phyloP scores from a whole-genome alignment of 2,329 filamentous ascomycete genomes.

The Arthrobotrys sphaeroides region DNA sequence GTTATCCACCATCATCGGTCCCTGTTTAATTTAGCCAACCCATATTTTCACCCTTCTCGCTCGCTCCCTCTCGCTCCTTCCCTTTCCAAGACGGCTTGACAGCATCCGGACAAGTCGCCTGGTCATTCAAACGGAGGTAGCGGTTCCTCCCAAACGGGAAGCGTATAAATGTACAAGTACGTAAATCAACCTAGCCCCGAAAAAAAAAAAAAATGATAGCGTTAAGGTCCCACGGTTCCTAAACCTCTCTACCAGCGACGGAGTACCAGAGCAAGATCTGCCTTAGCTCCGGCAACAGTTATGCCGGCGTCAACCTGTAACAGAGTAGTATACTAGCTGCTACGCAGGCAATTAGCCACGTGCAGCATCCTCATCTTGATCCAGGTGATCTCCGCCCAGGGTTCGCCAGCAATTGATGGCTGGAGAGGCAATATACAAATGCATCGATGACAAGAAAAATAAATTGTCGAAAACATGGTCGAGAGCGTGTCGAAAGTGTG shows the following conservation, averaged over 20 bases:
- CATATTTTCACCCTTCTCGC: neutral
- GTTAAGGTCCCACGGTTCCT: neutral
- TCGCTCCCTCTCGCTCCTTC: conserved; percentile 11
- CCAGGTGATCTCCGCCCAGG: conserved; percentile 45
- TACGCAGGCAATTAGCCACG: conserved; percentile 27
- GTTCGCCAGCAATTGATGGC: neutral
- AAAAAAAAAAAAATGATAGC: neutral
- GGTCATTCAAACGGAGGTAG: neutral
- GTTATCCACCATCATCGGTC: conserved; percentile 8
- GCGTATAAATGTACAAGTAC: neutral
- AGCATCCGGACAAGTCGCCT: conserved; percentile 18
- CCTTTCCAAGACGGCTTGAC: conserved; percentile 30
- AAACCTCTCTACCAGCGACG: neutral
- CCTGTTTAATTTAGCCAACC: conserved; percentile 19
- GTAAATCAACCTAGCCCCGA: conserved; percentile 18
- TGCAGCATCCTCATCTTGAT: conserved; percentile 38
- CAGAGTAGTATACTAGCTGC: conserved; percentile 13
- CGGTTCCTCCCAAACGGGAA: neutral
- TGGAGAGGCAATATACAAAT: neutral
- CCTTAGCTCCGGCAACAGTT: conserved; percentile 46
- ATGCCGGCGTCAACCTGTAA: conserved; percentile 49
- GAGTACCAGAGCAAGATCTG: neutral
- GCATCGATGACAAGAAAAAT: neutral
- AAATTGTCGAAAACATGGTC: conserved; percentile 20
- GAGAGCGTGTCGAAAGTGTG: conserved; percentile 17